phyloP scores from a whole-genome alignment of 163 green algal species.

The Scenedesmus sp. region DNA sequence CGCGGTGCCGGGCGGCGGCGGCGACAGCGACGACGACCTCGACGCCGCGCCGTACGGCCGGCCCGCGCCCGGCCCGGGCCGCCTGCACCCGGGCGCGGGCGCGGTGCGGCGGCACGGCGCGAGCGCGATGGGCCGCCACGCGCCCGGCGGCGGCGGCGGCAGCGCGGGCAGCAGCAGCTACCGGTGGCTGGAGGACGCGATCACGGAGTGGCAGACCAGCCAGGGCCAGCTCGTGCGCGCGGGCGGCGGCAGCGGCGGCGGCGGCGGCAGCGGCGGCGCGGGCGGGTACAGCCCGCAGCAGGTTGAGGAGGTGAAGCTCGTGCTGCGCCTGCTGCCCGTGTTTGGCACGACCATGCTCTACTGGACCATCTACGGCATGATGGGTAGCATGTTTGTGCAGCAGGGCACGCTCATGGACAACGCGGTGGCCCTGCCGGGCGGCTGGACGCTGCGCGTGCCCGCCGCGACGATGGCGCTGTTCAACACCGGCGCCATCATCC shows the following conservation, averaged over 20 bases:
- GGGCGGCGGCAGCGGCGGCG: neutral
- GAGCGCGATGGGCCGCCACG: neutral
- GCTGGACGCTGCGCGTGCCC: conserved; percentile 49
- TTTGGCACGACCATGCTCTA: conserved; percentile 91
- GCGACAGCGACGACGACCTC: conserved; percentile 1
- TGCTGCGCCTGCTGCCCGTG: conserved; percentile 91
- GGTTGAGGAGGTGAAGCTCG: conserved; percentile 95
- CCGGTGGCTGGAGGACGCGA: conserved; percentile 56
- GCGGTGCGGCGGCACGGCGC: neutral
- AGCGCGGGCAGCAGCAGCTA: neutral
- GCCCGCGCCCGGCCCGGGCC: neutral
- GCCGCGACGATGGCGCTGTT: conserved; percentile 78
- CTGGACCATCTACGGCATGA: conserved; percentile 94
- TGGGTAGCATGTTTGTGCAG: conserved; percentile 91
- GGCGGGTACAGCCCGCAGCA: conserved; percentile 74
- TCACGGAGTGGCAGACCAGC: conserved; percentile 64
- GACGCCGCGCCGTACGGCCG: conserved; percentile 13
- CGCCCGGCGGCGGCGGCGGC: neutral
- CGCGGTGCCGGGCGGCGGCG: neutral
- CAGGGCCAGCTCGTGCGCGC: conserved; percentile 54
- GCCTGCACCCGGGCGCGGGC: neutral
- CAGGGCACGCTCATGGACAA: conserved; percentile 87
- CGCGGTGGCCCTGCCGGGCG: conserved; percentile 41
- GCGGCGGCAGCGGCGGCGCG: conserved; percentile 36
- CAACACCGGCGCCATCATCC: conserved; percentile 74